phyloP scores from a whole-genome alignment of 768 basidiomycete species.

The Lyophyllum semitale region DNA sequence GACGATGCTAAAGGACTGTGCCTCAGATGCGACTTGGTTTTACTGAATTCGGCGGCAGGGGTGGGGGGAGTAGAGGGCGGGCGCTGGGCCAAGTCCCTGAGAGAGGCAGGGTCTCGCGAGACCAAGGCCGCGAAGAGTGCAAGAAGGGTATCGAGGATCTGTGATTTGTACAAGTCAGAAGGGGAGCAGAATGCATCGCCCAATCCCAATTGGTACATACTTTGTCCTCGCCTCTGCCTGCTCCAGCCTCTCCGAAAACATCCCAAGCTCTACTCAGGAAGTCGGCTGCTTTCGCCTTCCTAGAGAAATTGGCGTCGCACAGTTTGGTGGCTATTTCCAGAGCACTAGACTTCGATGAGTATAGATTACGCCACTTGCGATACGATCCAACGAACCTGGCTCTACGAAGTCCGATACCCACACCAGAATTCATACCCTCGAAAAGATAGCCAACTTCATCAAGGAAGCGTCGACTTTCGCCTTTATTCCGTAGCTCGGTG shows the following conservation, averaged over 20 bases:
- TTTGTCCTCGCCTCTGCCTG: slow-evolving; percentile 60
- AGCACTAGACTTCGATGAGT: slow-evolving; percentile 46
- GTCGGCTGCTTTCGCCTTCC: slow-evolving; percentile 78
- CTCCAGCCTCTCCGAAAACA: slow-evolving; percentile 57
- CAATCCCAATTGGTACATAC: slow-evolving; percentile 14
- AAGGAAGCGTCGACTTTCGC: slow-evolving; percentile 76
- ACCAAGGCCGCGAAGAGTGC: slow-evolving; percentile 64
- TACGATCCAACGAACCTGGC: slow-evolving; percentile 52
- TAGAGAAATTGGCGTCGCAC: slow-evolving; percentile 72
- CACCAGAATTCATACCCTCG: slow-evolving; percentile 67
- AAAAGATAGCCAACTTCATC: slow-evolving; percentile 87
- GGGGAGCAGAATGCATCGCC: neutral
- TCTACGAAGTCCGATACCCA: slow-evolving; percentile 57
- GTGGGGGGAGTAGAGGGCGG: slow-evolving; percentile 8
- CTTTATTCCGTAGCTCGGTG: slow-evolving; percentile 78
- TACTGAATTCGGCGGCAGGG: slow-evolving; percentile 11
- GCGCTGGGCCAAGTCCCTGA: slow-evolving; percentile 54
- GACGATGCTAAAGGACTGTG: neutral
- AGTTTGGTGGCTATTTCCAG: slow-evolving; percentile 76
- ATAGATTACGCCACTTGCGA: neutral
- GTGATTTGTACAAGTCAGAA: neutral
- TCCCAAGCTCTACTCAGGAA: slow-evolving; percentile 74
- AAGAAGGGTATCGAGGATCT: slow-evolving; percentile 70
- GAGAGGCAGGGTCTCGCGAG: slow-evolving; percentile 55
- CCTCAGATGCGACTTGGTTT: slow-evolving; percentile 9